Conservation (phyloP, 2,329 filamentous ascomycete genomes). For the Emergomyces orientalis region DNA sequence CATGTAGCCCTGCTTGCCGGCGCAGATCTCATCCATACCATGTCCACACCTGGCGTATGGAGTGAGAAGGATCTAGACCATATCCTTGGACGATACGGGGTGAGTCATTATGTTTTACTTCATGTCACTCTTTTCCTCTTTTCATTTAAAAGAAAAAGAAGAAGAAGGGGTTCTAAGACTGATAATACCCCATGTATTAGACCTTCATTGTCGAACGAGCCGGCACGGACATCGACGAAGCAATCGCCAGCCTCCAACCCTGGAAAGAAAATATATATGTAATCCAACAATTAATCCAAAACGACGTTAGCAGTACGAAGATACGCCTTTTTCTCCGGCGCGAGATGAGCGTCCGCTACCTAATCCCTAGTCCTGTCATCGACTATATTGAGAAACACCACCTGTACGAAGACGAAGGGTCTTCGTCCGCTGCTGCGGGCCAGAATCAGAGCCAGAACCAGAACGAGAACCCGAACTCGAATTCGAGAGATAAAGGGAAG, state of each 20-base stretch:
- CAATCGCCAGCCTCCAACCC: constrained; percentile 66
- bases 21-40: constrained; percentile 64
- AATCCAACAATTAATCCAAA: constrained; percentile 79
- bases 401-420: constrained; percentile 50
- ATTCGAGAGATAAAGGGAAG: constrained; percentile 1
- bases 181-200: constrained; percentile 15
- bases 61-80: constrained; percentile 74
- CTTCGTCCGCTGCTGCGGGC: not conserved
- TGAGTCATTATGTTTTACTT: constrained; percentile 19
- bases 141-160: too few species aligned
- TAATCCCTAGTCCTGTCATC: constrained; percentile 65
- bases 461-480: not conserved
- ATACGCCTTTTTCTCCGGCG: constrained; percentile 71
- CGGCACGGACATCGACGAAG: constrained; percentile 82
- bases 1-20: constrained; percentile 76
- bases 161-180: not conserved
- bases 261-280: constrained; percentile 83
- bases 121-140: not conserved
- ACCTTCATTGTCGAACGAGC: constrained; percentile 80
- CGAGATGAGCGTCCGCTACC: constrained; percentile 72
- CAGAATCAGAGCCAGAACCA: not conserved
- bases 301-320: constrained; percentile 73
- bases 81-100: constrained; percentile 71
- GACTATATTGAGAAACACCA: constrained; percentile 61
- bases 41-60: constrained; percentile 67